Evolutionary conservation across 176 grass and related monocot genomes (phyloP), one percentile per base, ranked within the genome.

Genomic region (Carex scoparia): DNA sequence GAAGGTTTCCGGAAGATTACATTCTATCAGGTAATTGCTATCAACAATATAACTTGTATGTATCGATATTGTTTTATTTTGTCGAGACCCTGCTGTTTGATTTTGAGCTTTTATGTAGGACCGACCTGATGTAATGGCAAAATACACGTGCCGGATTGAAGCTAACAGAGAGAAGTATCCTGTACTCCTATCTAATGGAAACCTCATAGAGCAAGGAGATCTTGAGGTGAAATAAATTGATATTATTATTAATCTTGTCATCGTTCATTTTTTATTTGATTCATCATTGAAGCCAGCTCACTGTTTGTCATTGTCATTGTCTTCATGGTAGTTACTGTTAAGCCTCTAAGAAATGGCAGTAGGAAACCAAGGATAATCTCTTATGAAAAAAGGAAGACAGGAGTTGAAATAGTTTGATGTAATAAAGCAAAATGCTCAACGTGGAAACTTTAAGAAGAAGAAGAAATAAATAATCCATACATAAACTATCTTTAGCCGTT

Each of bases 1-100:
- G 96, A 99, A 95, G 96, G 96, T 33, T 99, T 99, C 79, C 82
- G 91, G 63, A 98, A 99, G 86, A 99, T 99, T 67, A 99, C 96
- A 13, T 99, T 92, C 86, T 99, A 92, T 91, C 96, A 99, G 93
- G 96, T 89, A 89, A 81, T 81, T 86, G 3, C 75, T 81, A 10
- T 4, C 59, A 81, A 54, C 16, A 44, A 14, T 81, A 57, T 59
- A 37, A 84, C 3, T 55, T 55, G 11, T 40, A 46, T 85, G 67
- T 61, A 18, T 84, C 38, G 38, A 31, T 15, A 31, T 70, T 70
- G 42, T 60, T 28, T 8, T 84, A 85, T 85, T 8, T 81, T 81
- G 58, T 35, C 35, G 10, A 37, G 44, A 69, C n/a, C 74, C 37
- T 51, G 5, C 53, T 90, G 18, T 86, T 84, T 65, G 65, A 89